phyloP scores from a whole-genome alignment of 78 protist species.

The Dictyostelium citrinum region DNA sequence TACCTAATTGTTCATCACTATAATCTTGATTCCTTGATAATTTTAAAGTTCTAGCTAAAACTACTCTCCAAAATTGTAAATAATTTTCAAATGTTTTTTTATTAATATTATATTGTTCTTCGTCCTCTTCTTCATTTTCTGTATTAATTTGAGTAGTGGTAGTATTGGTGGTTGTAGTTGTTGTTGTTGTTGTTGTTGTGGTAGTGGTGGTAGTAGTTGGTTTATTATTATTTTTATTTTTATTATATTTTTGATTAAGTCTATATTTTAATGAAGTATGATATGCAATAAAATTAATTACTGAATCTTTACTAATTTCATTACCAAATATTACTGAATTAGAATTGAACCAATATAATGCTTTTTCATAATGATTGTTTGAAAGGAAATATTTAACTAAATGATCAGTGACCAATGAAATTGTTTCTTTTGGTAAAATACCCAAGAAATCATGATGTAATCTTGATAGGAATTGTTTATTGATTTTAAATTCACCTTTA shows the following conservation, averaged over 20 bases:
- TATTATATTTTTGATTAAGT: neutral
- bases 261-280: neutral
- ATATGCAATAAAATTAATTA: neutral
- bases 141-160: neutral
- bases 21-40: neutral
- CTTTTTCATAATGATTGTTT: neutral
- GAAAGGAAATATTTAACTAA: neutral
- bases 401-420: neutral
- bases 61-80: neutral
- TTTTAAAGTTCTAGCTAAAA: neutral
- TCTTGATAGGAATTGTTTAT: neutral
- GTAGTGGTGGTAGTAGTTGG: neutral
- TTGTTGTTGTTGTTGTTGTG: neutral
- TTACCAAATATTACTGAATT: neutral
- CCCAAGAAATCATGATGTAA: neutral
- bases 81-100: neutral
- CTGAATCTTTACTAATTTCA: neutral
- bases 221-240: neutral
- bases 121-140: neutral
- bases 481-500: neutral
- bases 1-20: neutral
- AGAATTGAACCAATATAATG: neutral
- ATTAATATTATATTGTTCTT: neutral
- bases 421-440: neutral
- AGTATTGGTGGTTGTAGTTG: neutral